Conservation (phyloP, 2,329 filamentous ascomycete species). For the Fusarium sp. region DNA sequence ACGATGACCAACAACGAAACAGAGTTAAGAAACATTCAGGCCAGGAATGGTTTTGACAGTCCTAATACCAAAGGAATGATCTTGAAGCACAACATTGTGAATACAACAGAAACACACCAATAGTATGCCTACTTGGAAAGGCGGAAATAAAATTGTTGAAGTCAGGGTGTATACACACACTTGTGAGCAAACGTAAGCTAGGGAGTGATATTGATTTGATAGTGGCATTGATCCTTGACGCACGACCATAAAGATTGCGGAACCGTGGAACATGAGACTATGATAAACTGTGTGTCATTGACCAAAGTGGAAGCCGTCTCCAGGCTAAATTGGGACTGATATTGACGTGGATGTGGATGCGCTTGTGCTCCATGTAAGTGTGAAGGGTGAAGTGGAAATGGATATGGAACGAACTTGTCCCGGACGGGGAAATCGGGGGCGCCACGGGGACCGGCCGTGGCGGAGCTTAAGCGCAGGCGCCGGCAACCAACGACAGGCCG, state of each 20-base stretch:
- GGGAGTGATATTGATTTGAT: constrained; percentile 15
- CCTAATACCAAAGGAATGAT: not conserved
- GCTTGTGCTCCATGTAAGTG: constrained; percentile 17
- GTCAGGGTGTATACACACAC: not conserved
- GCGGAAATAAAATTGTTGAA: not conserved
- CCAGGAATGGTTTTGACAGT: not conserved
- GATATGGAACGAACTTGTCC: constrained; percentile 37
- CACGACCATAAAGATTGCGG: constrained; percentile 17
- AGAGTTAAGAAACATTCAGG: not conserved
- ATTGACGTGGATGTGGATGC: constrained; percentile 28
- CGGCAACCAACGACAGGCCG: constrained; percentile 60
- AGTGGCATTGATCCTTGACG: constrained; percentile 10
- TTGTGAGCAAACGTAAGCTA: constrained; percentile 1
- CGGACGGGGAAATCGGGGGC: constrained; percentile 44
- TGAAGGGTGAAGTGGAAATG: constrained; percentile 17
- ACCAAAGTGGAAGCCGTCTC: constrained; percentile 24
- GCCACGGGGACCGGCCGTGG: constrained; percentile 44
- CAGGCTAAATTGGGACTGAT: constrained; percentile 35
- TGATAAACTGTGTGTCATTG: constrained; percentile 5
- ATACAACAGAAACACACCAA: not conserved
- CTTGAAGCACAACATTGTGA: not conserved
- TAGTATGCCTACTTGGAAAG: constrained; percentile 14
- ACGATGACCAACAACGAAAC: not conserved
- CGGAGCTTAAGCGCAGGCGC: constrained; percentile 44
- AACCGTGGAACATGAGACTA: constrained; percentile 25